Evolutionary conservation across 2,329 filamentous ascomycete genomes (phyloP).

Genomic region (Neopestalotiopsis rosae): DNA sequence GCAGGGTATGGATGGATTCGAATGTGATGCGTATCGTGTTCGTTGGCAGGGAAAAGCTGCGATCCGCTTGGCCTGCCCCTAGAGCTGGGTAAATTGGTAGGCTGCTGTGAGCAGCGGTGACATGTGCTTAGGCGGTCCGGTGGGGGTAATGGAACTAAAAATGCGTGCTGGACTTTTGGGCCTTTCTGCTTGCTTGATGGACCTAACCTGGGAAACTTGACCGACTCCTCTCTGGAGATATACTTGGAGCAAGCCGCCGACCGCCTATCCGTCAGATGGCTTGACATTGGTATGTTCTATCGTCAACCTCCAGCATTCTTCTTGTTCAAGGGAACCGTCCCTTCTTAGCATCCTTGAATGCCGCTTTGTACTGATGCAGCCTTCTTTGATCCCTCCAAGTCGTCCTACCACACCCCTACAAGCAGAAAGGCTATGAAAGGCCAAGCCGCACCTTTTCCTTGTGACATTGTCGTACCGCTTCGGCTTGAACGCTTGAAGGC

Average conservation of each 20-base stretch:
- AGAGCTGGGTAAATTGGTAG: background rate
- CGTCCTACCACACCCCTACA: background rate
- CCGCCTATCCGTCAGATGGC: background rate
- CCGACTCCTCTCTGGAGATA: background rate
- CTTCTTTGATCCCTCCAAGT: background rate
- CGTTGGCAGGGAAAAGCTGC: background rate
- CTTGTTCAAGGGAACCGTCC: background rate
- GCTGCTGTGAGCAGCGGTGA: background rate
- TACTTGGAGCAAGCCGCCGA: background rate
- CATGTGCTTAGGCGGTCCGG: conserved; percentile 6
- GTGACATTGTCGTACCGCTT: background rate
- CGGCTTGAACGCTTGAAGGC: background rate
- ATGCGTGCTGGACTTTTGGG: background rate
- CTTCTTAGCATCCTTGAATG: background rate
- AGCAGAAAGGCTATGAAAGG: background rate
- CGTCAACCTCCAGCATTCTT: background rate
- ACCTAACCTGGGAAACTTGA: background rate
- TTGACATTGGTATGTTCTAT: background rate
- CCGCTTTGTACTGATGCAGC: background rate
- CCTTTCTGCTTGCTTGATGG: background rate
- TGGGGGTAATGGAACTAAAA: background rate
- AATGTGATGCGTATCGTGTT: background rate
- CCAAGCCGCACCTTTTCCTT: background rate
- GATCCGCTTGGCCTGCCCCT: background rate
- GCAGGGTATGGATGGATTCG: background rate